Conservation (phyloP, 768 basidiomycete genomes). For the Hysterangium stoloniferum region DNA sequence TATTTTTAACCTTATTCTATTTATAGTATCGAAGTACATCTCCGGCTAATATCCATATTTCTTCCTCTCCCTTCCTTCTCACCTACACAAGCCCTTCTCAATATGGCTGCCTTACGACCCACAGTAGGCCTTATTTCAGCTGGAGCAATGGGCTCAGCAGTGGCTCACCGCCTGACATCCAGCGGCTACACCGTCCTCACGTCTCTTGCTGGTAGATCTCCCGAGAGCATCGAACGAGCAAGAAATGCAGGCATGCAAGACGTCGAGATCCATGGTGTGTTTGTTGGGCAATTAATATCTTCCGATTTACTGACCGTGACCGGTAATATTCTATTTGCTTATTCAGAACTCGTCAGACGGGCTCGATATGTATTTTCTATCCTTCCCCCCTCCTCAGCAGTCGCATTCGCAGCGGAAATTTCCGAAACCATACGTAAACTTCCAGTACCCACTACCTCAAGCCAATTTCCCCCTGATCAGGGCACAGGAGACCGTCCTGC, state of each 20-base stretch:
- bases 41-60: no score
- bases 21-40: no score
- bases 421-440: not conserved
- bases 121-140: conserved; percentile 44
- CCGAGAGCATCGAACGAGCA: conserved; percentile 41
- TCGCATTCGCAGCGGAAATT: conserved; percentile 14
- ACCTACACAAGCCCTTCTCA: not conserved
- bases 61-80: no score
- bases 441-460: conserved; percentile 27
- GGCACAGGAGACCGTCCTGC: conserved; percentile 5
- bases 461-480: conserved; percentile 12
- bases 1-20: no score
- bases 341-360: conserved; percentile 14
- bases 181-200: conserved; percentile 50
- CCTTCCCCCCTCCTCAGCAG: conserved; percentile 38
- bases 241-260: conserved; percentile 43
- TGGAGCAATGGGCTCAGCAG: conserved; percentile 53
- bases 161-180: conserved; percentile 38
- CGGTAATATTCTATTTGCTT: not conserved
- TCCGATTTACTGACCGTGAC: not conserved
- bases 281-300: not conserved
- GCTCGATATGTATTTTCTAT: conserved; percentile 48
- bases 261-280: conserved; percentile 14
- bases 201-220: conserved; percentile 45
- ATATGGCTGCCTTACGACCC: conserved; percentile 10